Evolutionary conservation across 257 asterid genomes (phyloP), one percentile per base, ranked within the genome.

Genomic region (Solanum gracilifrons): DNA sequence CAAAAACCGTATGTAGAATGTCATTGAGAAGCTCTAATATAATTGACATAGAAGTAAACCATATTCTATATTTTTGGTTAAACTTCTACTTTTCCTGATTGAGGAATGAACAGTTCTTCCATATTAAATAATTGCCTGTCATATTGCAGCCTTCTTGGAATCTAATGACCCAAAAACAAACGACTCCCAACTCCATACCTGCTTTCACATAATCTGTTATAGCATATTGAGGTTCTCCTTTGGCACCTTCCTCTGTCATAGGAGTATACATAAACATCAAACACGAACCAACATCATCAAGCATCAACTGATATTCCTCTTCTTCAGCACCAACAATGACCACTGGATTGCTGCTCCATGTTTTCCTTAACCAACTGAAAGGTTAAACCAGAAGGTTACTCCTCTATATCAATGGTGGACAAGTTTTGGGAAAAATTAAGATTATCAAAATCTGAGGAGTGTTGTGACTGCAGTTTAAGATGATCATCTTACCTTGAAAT

Each of bases 211-310:
- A 92, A 89, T 97, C 99, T 8, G 99, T 95, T 91, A 95, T 96
- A 58, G 98, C 98, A 93, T 94, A 96, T 69, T 97, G 98, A 90
- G 99, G 97, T 91, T 97, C 99, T 89, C 99, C 99, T 93, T 97
- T 97, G 90, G 93, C 91, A 91, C 98, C 96, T 92, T 95, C 99
- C 90, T 93, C 96, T 74, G 99, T 95, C 71, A 95, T 98, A 86
- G 99, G 98, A 83, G 99, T 97, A 90, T 94, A 96, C 99, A 97
- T 97, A 88, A 92, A 97, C 85, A 97, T 95, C 93, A 97, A 91
- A 88, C 99, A 96, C 9, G 98, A 95, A 89, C 90, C 98, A 83
- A 97, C 88, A 84, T 97, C 99, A 55, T 95, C 98, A n/a, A 97
- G 86, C 46, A 89, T 93, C 92, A 97, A 89, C 89, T 91, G 88